These are phyloP conservation scores for Cladobotryum mycophilum DNA, from an alignment of 2,329 filamentous ascomycete genomes.

Conservation along the genomic window DNA sequence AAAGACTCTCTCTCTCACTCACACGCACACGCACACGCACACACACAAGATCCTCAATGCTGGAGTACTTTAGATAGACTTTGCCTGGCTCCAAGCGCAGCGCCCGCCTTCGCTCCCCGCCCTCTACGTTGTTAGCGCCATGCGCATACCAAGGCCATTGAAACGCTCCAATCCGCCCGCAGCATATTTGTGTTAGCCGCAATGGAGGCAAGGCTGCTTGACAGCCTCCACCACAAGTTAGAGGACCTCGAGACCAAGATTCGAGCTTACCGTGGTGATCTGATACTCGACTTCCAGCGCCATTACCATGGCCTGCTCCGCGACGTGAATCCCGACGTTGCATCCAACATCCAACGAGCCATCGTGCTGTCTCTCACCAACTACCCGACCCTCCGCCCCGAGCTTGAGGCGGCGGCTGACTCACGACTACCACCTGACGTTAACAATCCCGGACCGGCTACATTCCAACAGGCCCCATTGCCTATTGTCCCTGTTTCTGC, in stretches of 20 bases:
- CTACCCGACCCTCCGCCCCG: conserved; percentile 40
- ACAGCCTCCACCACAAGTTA: conserved; percentile 48
- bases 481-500: conserved; percentile 21
- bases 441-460: conserved; percentile 22
- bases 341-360: conserved; percentile 38
- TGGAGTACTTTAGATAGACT: conserved; percentile 8
- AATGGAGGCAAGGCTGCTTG: conserved; percentile 41
- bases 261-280: conserved; percentile 48
- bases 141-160: conserved; percentile 29
- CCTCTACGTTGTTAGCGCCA: conserved; percentile 20
- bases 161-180: conserved; percentile 24
- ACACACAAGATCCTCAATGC: background rate
- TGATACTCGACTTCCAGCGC: conserved; percentile 51
- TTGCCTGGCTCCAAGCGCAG: conserved; percentile 7
- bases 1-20: too few species aligned
- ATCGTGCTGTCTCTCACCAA: conserved; percentile 39
- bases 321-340: conserved; percentile 40
- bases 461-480: conserved; percentile 26
- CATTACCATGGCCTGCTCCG: conserved; percentile 47
- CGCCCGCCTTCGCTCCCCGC: conserved; percentile 11
- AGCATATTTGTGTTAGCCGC: conserved; percentile 25
- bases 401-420: conserved; percentile 28
- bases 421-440: conserved; percentile 23
- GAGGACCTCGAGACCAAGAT: conserved; percentile 52
- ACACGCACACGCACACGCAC: too few species aligned